These are phyloP conservation scores for Phytophthora ohioensis DNA, from an alignment of 352 stramenopile genomes.

Conservation along the genomic window DNA sequence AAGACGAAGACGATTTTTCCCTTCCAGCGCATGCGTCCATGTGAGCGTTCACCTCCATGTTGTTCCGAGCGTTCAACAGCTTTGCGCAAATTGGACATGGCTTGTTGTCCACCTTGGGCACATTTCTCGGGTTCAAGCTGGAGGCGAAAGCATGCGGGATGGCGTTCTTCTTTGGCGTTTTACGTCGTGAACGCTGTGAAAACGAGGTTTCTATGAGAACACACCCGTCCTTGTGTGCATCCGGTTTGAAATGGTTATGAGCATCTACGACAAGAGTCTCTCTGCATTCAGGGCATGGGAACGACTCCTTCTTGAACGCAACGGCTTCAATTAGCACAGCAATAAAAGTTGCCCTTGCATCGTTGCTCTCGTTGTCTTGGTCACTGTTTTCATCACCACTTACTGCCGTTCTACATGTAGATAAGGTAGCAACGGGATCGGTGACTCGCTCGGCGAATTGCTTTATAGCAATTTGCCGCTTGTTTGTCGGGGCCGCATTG, in stretches of 20 bases:
- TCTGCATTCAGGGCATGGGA: conserved; percentile 42
- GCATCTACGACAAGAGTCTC: conserved; percentile 16
- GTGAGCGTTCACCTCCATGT: conserved; percentile 70
- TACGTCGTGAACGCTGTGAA: conserved; percentile 1
- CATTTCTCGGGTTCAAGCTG: conserved; percentile 4
- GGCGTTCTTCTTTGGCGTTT: conserved; percentile 18
- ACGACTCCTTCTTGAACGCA: conserved; percentile 10
- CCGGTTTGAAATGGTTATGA: not conserved
- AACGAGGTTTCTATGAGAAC: not conserved
- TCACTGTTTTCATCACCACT: conserved; percentile 9
- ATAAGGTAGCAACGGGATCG: conserved; percentile 12
- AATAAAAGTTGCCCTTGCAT: not conserved
- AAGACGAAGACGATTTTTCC: conserved; percentile 10
- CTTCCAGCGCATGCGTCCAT: conserved; percentile 61
- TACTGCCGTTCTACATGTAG: conserved; percentile 4
- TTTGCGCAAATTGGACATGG: conserved; percentile 63
- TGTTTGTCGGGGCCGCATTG: conserved; percentile 24
- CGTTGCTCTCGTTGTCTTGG: not conserved
- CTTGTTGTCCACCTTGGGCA: conserved; percentile 32
- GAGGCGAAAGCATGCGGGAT: conserved; percentile 8
- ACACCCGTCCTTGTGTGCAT: not conserved
- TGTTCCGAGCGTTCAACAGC: conserved; percentile 57
- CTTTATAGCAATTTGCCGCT: conserved; percentile 60
- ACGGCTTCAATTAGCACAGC: not conserved
- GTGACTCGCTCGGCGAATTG: conserved; percentile 42